Conservation (phyloP, 176 grass and related monocot species). For the Aegilops sharonensis region DNA sequence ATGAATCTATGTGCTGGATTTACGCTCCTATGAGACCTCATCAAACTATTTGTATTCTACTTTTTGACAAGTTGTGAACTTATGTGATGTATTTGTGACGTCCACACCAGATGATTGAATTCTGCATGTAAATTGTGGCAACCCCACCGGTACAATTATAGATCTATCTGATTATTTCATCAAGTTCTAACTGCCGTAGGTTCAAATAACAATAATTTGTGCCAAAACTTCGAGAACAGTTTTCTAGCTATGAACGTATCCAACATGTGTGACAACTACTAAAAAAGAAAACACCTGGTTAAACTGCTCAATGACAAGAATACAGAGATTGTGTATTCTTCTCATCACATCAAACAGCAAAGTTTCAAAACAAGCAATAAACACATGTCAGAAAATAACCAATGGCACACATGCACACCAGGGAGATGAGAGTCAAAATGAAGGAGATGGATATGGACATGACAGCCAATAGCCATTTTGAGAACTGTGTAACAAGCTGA, state of each 20-base stretch:
- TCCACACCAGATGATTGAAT: background rate
- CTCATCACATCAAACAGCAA: background rate
- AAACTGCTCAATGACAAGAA: background rate
- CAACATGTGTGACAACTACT: background rate
- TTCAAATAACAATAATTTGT: background rate
- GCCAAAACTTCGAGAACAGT: background rate
- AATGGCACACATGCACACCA: background rate
- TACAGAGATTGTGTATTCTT: background rate
- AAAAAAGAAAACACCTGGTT: background rate
- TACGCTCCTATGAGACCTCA: background rate
- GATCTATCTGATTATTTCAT: background rate
- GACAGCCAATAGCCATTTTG: no score
- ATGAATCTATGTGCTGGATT: background rate
- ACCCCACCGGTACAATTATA: background rate
- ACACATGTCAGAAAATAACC: background rate
- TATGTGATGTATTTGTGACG: background rate
- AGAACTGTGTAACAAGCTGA: no score
- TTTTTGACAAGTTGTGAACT: background rate
- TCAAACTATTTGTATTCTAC: background rate
- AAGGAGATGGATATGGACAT: background rate
- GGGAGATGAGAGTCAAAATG: background rate
- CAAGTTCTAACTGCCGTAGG: background rate
- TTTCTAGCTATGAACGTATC: background rate
- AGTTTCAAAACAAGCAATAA: background rate
- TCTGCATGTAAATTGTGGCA: background rate